Evolutionary conservation across 1,139 yeast genomes (phyloP), one percentile per base, ranked within the genome.

Genomic region (Candida sanyaensis): DNA sequence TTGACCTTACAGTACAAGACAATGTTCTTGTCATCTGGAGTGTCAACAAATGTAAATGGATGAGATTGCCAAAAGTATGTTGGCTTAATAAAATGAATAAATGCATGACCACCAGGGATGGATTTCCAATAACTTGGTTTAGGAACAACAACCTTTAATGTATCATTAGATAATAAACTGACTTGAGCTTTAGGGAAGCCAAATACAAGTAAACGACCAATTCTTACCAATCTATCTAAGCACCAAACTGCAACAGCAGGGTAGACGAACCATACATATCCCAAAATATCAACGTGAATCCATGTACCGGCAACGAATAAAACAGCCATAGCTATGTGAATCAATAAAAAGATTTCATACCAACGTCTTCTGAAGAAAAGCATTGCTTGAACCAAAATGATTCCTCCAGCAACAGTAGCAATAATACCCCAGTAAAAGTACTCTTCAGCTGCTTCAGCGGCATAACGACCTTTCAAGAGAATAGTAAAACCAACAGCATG

Each of bases 191-290:
- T 54, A 1, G 77, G 78, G 49, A 64, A 61, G 1, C 81, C 82
- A 53, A 74, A 75, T 8, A 54, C 52, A 4, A 57, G 26, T 13
- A 77, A 53, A 40, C 77, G 59, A 2, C 47, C 53, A 12, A 77
- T 11, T 54, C 82, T 63, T 13, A 71, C 62, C 2, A 60, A 56
- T 37, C 81, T 57, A 55, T 78, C 82, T 40, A 73, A 62, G 0
- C 55, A 60, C 82, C 83, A 78, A 6, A 77, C 66, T 0, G 73
- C 77, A 29, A 62, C 55, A 3, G 73, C 53, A 5, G 78, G 72
- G 52, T 69, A 73, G 48, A 68, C 59, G 58, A 73, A 69, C 55
- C 66, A 64, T 24, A 64, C 61, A 53, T 69, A 78, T 1, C 79
- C 80, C 43, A 74, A 61, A 1, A 61, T 65, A 29, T 56, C 60